A percentile compares a stretch with the other conserved stretches of the same genome.
Conservation (phyloP, 495 filamentous ascomycete species). For the Glonium stellatum region DNA sequence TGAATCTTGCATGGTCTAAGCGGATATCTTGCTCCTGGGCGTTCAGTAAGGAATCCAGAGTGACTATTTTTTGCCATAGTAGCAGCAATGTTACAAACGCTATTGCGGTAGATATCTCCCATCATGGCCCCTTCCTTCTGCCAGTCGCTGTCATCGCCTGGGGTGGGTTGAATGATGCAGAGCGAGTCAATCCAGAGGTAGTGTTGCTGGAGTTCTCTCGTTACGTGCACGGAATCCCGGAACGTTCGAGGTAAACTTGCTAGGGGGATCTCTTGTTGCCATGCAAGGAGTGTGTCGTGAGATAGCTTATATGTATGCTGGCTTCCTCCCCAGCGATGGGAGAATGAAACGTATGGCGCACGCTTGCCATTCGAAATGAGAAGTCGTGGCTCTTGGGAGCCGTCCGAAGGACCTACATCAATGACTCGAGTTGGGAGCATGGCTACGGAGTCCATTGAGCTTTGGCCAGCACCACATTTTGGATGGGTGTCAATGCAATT, state of each 20-base stretch:
- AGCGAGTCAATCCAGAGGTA: slow-evolving; percentile 11
- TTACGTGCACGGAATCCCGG: slow-evolving; percentile 7
- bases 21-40: neutral
- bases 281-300: neutral
- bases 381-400: neutral
- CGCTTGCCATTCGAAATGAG: neutral
- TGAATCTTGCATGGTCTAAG: neutral
- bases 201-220: neutral
- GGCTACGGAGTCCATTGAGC: neutral
- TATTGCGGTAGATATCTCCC: slow-evolving; percentile 5
- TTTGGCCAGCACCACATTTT: neutral
- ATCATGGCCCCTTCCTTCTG: neutral
- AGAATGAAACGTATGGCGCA: neutral
- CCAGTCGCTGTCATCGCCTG: neutral
- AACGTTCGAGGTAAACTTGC: neutral
- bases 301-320: neutral
- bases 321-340: neutral
- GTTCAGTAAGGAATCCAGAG: slow-evolving; percentile 1
- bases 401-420: neutral
- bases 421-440: neutral
- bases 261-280: neutral
- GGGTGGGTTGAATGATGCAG: slow-evolving; percentile 9
- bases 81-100: slow-evolving; percentile 3
- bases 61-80: neutral
- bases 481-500: neutral